phyloP scores from a whole-genome alignment of 176 grass and related monocot species.

The Echinochloa phyllopogon region DNA sequence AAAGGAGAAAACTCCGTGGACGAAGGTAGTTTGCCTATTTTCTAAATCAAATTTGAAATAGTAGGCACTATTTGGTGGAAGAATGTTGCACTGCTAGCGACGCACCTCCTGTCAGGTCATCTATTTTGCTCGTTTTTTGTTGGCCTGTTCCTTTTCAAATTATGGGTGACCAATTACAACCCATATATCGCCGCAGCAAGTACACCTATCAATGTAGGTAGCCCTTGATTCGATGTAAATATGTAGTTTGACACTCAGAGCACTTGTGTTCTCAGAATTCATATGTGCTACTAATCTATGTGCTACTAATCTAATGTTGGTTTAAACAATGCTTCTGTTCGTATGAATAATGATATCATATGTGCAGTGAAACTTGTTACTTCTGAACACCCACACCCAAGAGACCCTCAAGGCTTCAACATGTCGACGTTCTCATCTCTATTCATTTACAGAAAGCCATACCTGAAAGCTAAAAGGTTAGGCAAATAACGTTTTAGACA shows the following conservation, averaged over 20 bases:
- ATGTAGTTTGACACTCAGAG: background rate
- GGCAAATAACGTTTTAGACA: background rate
- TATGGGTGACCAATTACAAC: slow-evolving; percentile 17
- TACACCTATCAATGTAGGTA: slow-evolving; percentile 1
- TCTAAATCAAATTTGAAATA: background rate
- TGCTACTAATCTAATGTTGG: background rate
- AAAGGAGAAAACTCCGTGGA: slow-evolving; percentile 51
- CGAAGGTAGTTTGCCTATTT: slow-evolving; percentile 29
- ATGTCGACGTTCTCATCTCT: background rate
- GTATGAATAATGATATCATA: slow-evolving; percentile 12
- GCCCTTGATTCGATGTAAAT: slow-evolving; percentile 45
- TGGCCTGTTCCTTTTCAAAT: slow-evolving; percentile 35
- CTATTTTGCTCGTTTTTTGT: slow-evolving; percentile 54
- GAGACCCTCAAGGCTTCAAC: no score
- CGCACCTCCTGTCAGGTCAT: slow-evolving; percentile 35
- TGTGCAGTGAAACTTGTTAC: background rate
- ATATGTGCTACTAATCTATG: slow-evolving; percentile 6
- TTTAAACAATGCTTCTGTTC: background rate
- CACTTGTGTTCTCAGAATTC: background rate
- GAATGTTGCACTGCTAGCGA: slow-evolving; percentile 1
- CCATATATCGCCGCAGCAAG: background rate
- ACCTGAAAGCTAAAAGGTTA: background rate
- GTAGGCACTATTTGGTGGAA: slow-evolving; percentile 9
- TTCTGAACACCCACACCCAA: background rate
- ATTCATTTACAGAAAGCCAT: slow-evolving; percentile 30